A percentile compares a stretch with the other conserved stretches of the same genome.
These are phyloP conservation scores for Yarrowia osloensis DNA, from an alignment of 805 yeast species.

Conservation along the genomic window DNA sequence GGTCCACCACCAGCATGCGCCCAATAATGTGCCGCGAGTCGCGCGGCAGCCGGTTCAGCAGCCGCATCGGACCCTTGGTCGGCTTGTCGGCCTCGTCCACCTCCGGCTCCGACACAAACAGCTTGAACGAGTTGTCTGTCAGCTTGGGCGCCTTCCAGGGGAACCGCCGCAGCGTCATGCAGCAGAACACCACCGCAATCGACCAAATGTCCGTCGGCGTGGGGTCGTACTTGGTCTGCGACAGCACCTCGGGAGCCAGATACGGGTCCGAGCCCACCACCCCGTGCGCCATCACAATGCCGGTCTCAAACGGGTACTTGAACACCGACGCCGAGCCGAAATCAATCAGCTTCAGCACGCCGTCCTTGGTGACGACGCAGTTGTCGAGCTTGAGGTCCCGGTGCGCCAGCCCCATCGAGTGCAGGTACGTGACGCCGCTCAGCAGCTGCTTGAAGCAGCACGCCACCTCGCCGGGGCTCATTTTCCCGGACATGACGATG, in stretches of 20 bases:
- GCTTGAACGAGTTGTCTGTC: constrained; percentile 77
- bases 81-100: constrained; percentile 36
- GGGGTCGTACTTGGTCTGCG: constrained; percentile 81
- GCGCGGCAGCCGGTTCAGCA: constrained; percentile 70
- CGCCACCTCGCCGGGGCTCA: constrained; percentile 74
- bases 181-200: constrained; percentile 83
- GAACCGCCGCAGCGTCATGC: constrained; percentile 87
- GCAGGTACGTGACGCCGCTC: constrained; percentile 79
- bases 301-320: constrained; percentile 61
- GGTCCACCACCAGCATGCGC: constrained; percentile 64
- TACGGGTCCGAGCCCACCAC: constrained; percentile 89
- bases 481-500: constrained; percentile 88
- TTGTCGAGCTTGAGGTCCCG: constrained; percentile 90
- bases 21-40: constrained; percentile 62
- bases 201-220: constrained; percentile 96
- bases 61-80: constrained; percentile 67
- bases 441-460: constrained; percentile 89
- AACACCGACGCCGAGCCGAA: constrained; percentile 93
- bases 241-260: constrained; percentile 88
- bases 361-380: constrained; percentile 80
- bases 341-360: constrained; percentile 87
- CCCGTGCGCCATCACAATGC: constrained; percentile 72
- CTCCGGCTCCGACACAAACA: constrained; percentile 50
- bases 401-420: constrained; percentile 83
- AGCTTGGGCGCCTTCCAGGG: constrained; percentile 93